Percentiles rank a stretch among this genome's conserved stretches.
phyloP scores from a whole-genome alignment of 2,329 filamentous ascomycete genomes.

The Aureobasidium mangrovei region DNA sequence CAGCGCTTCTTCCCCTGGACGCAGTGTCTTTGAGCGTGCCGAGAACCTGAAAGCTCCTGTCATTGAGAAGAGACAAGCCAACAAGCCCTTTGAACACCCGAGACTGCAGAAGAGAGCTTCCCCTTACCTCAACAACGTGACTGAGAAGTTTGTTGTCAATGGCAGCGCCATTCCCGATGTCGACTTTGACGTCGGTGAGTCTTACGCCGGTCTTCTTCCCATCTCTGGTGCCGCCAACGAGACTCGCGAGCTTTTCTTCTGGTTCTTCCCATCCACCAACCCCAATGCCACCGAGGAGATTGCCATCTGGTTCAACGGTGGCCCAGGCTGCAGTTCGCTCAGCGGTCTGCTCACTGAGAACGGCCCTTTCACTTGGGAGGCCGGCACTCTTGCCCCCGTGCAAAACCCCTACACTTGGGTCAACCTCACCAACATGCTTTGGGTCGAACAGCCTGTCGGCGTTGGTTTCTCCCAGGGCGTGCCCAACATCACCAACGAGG shows the following conservation, averaged over 20 bases:
- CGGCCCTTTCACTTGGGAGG: slow-evolving; percentile 38
- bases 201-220: slow-evolving; percentile 31
- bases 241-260: slow-evolving; percentile 36
- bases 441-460: slow-evolving; percentile 39
- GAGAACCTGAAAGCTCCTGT: slow-evolving; percentile 2
- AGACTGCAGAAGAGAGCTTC: slow-evolving; percentile 16
- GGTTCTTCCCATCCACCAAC: slow-evolving; percentile 41
- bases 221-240: slow-evolving; percentile 19
- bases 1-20: slow-evolving; percentile 9
- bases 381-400: slow-evolving; percentile 31
- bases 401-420: slow-evolving; percentile 40
- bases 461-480: slow-evolving; percentile 23
- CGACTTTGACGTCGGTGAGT: slow-evolving; percentile 37
- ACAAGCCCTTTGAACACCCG: slow-evolving; percentile 14
- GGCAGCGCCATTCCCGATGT: slow-evolving; percentile 29
- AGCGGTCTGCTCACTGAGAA: slow-evolving; percentile 38
- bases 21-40: slow-evolving; percentile 12
- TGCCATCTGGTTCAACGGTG: slow-evolving; percentile 30
- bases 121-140: slow-evolving; percentile 15
- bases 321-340: slow-evolving; percentile 35
- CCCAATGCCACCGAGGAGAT: slow-evolving; percentile 35
- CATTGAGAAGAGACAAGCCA: slow-evolving; percentile 13
- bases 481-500: slow-evolving; percentile 29
- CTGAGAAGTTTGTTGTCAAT: slow-evolving; percentile 19
- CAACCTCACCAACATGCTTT: slow-evolving; percentile 68